Percentiles rank a stretch among this genome's conserved stretches.
These are phyloP conservation scores for Pestalotiopsis sp. DNA, from an alignment of 2,329 filamentous ascomycete genomes.

Conservation along the genomic window DNA sequence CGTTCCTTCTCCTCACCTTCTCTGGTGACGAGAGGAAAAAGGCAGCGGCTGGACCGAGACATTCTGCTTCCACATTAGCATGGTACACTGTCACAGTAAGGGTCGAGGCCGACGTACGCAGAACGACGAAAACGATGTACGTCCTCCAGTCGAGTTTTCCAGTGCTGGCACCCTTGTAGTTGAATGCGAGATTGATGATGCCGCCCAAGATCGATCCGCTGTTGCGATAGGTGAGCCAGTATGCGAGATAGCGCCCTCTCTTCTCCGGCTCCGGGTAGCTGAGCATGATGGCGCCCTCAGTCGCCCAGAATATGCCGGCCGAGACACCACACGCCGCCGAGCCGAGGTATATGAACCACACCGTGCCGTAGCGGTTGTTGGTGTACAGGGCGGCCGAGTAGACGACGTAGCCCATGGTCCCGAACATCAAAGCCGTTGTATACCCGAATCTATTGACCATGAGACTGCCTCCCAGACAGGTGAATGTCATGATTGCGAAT, in stretches of 20 bases:
- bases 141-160: constrained; percentile 29
- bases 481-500: constrained; percentile 13
- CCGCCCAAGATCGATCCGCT: constrained; percentile 18
- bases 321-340: constrained; percentile 43
- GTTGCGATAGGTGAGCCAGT: constrained; percentile 24
- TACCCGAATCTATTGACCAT: constrained; percentile 13
- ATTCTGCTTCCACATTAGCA: background rate
- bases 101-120: constrained; percentile 18
- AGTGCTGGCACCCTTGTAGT: constrained; percentile 22
- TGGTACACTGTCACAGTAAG: too few relatives aligned
- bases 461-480: constrained; percentile 10
- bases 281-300: constrained; percentile 13
- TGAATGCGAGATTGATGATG: constrained; percentile 20
- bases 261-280: constrained; percentile 12
- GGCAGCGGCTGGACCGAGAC: background rate
- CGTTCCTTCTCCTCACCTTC: constrained; percentile 10
- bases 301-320: constrained; percentile 21
- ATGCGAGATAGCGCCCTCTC: constrained; percentile 17
- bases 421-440: constrained; percentile 35
- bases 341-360: constrained; percentile 47
- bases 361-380: constrained; percentile 44
- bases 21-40: constrained; percentile 7
- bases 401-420: constrained; percentile 44
- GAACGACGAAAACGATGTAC: constrained; percentile 28
- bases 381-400: constrained; percentile 46